Base-by-base conservation (phyloP, 208 protist genomes). In the Leishmania mexicana region DNA sequence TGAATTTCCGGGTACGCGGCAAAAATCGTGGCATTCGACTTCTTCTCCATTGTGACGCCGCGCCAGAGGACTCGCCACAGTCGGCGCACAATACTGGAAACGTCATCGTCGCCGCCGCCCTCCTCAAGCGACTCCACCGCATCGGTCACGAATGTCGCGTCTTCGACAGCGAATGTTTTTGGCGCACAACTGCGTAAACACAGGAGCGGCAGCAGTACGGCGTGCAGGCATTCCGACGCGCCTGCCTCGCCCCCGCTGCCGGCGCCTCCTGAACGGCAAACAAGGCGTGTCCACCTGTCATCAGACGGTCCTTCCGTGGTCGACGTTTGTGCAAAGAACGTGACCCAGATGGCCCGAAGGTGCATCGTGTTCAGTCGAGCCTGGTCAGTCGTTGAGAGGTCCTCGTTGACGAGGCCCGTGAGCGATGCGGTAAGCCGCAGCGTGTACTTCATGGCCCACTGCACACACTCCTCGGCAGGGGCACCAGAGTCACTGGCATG, bases 131-230 rank as follows among this genome's bases (percentile, higher is more conserved):
- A 8, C 21, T 65, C 75, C 15, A 58, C 51, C 10, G 31, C 73
- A 24, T 64, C 19, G n/a, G 45, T 35, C 28, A 47, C 31, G 28
- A 21, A 24, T 4, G 45, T 15, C 2, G 42, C 8, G 24, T n/a
- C 40, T 51, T 28, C 54, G 24, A 11, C 47, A 2, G 62, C 21
- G 28, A 86, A 80, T 8, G 75, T 80, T 57, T 28, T 38, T 0
- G 77, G 62, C n/a, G 79, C 78, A 67, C 89, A 94, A 35, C 85
- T 87, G 35, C 90, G 79, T 51, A 96, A 60, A 49, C 85, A 92
- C n/a, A 94, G 51, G 31, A 96, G 81, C n/a, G 92, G 92, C 4
- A 91, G 84, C 38, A 94, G 62, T 4, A 78, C 79, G 42, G 79
- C 78, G 78, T 91, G 91, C 31, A 87, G 67, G 2, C 51, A 19